A percentile compares a stretch with the other conserved stretches of the same genome.
Evolutionary conservation across 176 grass and related monocot genomes (phyloP).

Genomic region (Paspalum vaginatum): DNA sequence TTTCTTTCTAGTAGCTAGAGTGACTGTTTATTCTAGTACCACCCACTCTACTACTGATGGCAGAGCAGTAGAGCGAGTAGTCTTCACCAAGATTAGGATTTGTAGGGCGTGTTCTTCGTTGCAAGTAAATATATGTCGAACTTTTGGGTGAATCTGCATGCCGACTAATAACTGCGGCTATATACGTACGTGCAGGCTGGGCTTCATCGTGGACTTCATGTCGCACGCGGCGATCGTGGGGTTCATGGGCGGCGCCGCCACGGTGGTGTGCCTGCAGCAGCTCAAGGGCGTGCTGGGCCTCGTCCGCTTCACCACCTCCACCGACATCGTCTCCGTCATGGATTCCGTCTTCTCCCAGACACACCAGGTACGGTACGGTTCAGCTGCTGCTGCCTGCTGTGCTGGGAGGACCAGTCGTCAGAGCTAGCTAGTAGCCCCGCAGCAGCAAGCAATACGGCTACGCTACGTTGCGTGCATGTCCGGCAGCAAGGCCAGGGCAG

Average conservation of each 20-base stretch:
- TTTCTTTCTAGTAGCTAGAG: conserved; percentile 4
- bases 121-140: not conserved
- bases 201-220: conserved; percentile 91
- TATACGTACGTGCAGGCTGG: no score
- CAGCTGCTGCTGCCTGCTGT: no score
- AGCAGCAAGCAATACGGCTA: not conserved
- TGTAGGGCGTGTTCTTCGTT: not conserved
- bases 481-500: not conserved
- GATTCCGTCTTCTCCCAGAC: conserved; percentile 84
- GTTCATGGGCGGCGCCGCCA: conserved; percentile 96
- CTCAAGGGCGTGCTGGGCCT: conserved; percentile 92
- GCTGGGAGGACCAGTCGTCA: no score
- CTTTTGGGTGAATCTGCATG: conserved; percentile 6
- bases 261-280: conserved; percentile 94
- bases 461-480: conserved; percentile 8
- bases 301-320: conserved; percentile 75
- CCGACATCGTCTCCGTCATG: conserved; percentile 89
- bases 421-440: not conserved
- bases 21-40: not conserved
- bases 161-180: not conserved
- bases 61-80: not conserved
- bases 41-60: not conserved
- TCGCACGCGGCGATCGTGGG: conserved; percentile 94
- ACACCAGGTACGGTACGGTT: conserved; percentile 56
- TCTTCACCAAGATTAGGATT: not conserved